Percentiles rank a stretch among this genome's conserved stretches.
Conservation (phyloP, 2,329 filamentous ascomycete genomes). For the Pseudogymnoascus sp. region DNA sequence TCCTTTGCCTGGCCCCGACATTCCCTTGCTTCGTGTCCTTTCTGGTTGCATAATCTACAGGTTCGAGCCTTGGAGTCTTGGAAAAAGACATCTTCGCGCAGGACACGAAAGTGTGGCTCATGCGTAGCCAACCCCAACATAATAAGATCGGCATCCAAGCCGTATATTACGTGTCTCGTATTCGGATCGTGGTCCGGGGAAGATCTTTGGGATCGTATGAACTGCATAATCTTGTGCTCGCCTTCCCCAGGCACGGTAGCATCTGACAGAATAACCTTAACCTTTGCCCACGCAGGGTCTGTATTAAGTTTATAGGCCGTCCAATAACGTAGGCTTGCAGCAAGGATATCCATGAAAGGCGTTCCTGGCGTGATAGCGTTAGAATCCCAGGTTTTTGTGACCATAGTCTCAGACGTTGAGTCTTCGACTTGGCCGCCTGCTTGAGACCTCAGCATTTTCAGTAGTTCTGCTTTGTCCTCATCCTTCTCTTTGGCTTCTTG, state of each 20-base stretch:
- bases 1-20: slow-evolving; percentile 74
- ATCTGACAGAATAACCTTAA: slow-evolving; percentile 98
- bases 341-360: slow-evolving; percentile 96
- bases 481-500: slow-evolving; percentile 94
- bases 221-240: slow-evolving; percentile 99
- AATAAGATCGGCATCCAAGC: slow-evolving; percentile 94
- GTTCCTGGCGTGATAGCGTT: slow-evolving; percentile 89
- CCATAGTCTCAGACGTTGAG: slow-evolving; percentile 51
- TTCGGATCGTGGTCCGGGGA: slow-evolving; percentile 92
- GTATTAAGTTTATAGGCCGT: slow-evolving; percentile 96
- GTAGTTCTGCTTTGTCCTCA: slow-evolving; percentile 78
- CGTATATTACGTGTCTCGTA: slow-evolving; percentile 96
- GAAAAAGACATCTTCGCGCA: slow-evolving; percentile 94
- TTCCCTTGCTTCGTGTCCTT: slow-evolving; percentile 80
- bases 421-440: slow-evolving; percentile 57
- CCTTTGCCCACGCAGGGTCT: slow-evolving; percentile 87
- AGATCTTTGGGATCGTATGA: slow-evolving; percentile 84
- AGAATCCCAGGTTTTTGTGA: slow-evolving; percentile 88
- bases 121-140: slow-evolving; percentile 97
- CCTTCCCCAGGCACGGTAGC: slow-evolving; percentile 95
- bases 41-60: slow-evolving; percentile 85
- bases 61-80: slow-evolving; percentile 75
- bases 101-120: slow-evolving; percentile 91
- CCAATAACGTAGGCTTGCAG: slow-evolving; percentile 88
- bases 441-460: slow-evolving; percentile 75